Base-by-base conservation (phyloP, 1,139 yeast species). In the Saccharomyces hybrid region DNA sequence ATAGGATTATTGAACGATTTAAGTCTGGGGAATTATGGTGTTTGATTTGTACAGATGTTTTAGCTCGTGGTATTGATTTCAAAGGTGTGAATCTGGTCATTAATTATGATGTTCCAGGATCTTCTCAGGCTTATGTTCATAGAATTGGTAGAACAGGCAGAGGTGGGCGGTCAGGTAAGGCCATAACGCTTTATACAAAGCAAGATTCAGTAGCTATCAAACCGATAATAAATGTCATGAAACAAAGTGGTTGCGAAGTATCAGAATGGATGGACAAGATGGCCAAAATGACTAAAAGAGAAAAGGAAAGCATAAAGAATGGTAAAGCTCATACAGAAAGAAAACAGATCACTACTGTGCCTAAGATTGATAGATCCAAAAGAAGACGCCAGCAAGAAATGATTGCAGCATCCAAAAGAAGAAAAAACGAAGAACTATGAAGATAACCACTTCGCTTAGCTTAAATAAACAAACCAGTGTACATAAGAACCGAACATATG, bases 131-230 rank as follows among this genome's bases (percentile, higher is more conserved):
- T 0, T 95, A 95, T 70, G 97, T 95, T 48, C 99, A 95, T 71
- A 82, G 99, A 74, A 89, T 95, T 64, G 99, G 99, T 71, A 86
- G 99, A 77, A 93, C 99, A 1, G 99, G 99, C 61, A 85, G 99
- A 77, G 97, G 93, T 51, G 97, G 97, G 1, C 82, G 86, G 61
- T 66, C 74, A 2, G 99, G 99, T 58, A 80, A 78, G 63, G 97
- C 99, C 0, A 82, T 93, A 26, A 95, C 99, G 0, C 86, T 91
- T 62, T 95, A 88, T 75, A 90, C 99, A 26, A 91, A 90, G 68
- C 96, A 88, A 59, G 99, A 95, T 68, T 75, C 81, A 11, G 72
- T 79, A 55, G 82, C 88, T 2, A 78, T 93, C 51, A 88, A 87
- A 69, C 88, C 95, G 9, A 88, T 93, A 41, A 80, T 91, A 47